Base-by-base conservation (phyloP, 805 yeast species). In the Brettanomyces bruxellensis region DNA sequence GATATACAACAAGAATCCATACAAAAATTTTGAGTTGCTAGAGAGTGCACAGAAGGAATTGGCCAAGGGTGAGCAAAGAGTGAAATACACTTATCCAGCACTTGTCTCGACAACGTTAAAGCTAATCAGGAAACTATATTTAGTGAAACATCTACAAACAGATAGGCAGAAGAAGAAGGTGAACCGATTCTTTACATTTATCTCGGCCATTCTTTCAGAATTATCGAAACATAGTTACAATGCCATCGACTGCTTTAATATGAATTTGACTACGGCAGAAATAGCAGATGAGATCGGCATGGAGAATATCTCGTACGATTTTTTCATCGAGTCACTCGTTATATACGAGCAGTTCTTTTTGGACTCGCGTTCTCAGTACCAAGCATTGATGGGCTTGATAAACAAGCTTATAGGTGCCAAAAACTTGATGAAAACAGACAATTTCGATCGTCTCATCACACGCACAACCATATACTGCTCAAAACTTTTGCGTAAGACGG, bases 381-480 rank as follows among this genome's bases (percentile, higher is more conserved):
- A 76, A 53, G 61, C 73, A n/a, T 59, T 77, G 9, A 48, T 74
- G 40, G 54, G 64, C 45, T 72, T 78, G 5, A 72, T 73, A 23
- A 74, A 72, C 51, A 73, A 69, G 48, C 58, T 78, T 48, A 63
- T 68, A 39, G 60, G 59, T 14, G 65, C 71, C 48, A 65, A 75
- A 44, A 68, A 69, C 46, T 66, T 77, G 59, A 63, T 65, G 13
- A 51, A 51, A 24, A 44, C 49, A 6, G 95, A 85, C 32, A 86
- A 79, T 61, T 91, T 86, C 64, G 93, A 88, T 54, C 76, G 79
- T 4, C 69, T 91, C 53, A 88, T 90, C 44, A 85, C 95, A 13
- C 84, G 89, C 61, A 75, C 90, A 41, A 88, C 96, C 1, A 67
- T 90, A 42, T 87, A 88, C 57, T 95, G 95, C 4, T 86, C 95